Evolutionary conservation across 257 asterid species (phyloP).

Genomic region (Petunia secreta): DNA sequence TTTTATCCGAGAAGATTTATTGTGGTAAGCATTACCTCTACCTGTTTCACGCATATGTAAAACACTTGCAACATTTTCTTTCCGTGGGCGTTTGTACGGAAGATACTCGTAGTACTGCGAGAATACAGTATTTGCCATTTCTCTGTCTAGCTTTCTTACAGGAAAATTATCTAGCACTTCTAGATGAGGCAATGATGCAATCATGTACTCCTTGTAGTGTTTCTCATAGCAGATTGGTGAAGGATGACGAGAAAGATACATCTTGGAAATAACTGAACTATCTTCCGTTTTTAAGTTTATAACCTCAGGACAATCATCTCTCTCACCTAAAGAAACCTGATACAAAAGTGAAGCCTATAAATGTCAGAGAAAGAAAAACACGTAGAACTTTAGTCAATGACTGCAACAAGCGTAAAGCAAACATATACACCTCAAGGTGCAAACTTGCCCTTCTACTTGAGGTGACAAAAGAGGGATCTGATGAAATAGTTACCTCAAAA

Average conservation of each 20-base stretch:
- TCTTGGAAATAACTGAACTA: constrained; percentile 16
- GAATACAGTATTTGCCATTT: constrained; percentile 48
- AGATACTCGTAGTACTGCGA: constrained; percentile 68
- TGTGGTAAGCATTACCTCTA: constrained; percentile 30
- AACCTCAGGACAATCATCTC: constrained; percentile 41
- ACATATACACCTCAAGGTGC: constrained; percentile 36
- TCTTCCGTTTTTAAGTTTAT: constrained; percentile 40
- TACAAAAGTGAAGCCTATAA: background rate
- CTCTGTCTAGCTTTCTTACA: constrained; percentile 34
- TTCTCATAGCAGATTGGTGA: constrained; percentile 42
- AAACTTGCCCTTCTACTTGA: constrained; percentile 18
- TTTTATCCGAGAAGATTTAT: constrained; percentile 28
- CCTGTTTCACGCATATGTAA: constrained; percentile 66
- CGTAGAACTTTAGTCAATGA: background rate
- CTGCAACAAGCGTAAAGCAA: constrained; percentile 16
- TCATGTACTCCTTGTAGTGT: constrained; percentile 39
- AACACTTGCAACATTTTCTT: constrained; percentile 55
- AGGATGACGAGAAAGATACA: constrained; percentile 31
- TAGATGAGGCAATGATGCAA: constrained; percentile 35
- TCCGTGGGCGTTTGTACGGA: constrained; percentile 59
- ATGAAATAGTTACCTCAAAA: constrained; percentile 21
- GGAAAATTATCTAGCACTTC: constrained; percentile 37
- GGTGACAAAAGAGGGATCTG: constrained; percentile 19
- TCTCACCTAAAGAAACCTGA: constrained; percentile 36
- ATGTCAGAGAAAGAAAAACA: background rate